Conservation (phyloP, 2,329 filamentous ascomycete species). For the Aspergillus sojae region DNA sequence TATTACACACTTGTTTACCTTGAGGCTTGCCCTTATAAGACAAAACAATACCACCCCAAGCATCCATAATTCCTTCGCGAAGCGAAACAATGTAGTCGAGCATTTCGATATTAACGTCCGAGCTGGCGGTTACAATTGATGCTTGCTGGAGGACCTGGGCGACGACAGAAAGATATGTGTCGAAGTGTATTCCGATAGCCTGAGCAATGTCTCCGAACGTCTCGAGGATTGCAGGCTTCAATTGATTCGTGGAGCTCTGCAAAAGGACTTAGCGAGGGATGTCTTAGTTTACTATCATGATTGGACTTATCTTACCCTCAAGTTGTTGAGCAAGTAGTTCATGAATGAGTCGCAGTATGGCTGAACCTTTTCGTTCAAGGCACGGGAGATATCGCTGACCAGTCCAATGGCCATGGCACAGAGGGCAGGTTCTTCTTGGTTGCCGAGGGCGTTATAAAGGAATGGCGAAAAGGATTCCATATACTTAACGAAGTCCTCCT, state of each 20-base stretch:
- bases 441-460: constrained; percentile 89
- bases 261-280: constrained; percentile 35
- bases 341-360: constrained; percentile 97
- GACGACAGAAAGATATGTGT: constrained; percentile 89
- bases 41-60: constrained; percentile 95
- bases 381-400: constrained; percentile 93
- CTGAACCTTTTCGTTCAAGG: constrained; percentile 84
- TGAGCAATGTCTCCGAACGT: constrained; percentile 98
- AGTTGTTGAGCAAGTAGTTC: constrained; percentile 93
- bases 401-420: constrained; percentile 98
- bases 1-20: constrained; percentile 30
- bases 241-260: constrained; percentile 84
- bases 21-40: constrained; percentile 75
- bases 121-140: constrained; percentile 74
- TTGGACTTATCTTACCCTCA: constrained; percentile 61
- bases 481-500: constrained; percentile 93
- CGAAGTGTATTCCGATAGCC: constrained; percentile 88
- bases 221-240: constrained; percentile 96
- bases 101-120: constrained; percentile 90
- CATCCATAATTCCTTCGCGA: constrained; percentile 97
- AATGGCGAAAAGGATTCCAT: constrained; percentile 95
- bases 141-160: constrained; percentile 94
- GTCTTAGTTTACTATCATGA: constrained; percentile 15
- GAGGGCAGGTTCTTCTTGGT: constrained; percentile 91
- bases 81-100: constrained; percentile 94